Percentiles rank a stretch among this genome's conserved stretches.
Evolutionary conservation across 2,329 filamentous ascomycete species (phyloP).

Genomic region (Exserohilum turcica): DNA sequence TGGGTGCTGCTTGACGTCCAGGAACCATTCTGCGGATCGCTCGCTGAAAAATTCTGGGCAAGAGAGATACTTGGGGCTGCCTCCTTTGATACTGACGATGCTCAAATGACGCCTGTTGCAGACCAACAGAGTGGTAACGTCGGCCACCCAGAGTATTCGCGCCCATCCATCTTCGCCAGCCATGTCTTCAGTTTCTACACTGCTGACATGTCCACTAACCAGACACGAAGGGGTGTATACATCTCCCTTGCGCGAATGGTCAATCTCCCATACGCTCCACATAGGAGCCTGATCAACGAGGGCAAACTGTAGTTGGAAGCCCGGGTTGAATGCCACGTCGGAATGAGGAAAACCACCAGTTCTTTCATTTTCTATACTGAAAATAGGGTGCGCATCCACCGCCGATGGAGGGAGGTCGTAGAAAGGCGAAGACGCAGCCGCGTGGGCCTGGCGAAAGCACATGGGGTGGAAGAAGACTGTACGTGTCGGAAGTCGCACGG

Average conservation of each 20-base stretch:
- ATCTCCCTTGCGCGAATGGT: conserved; percentile 26
- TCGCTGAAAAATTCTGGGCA: conserved; percentile 33
- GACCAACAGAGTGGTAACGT: conserved; percentile 57
- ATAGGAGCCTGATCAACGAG: conserved; percentile 68
- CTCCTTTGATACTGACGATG: conserved; percentile 43
- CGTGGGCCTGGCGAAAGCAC: conserved; percentile 19
- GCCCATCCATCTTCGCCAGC: conserved; percentile 55
- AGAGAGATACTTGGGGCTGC: conserved; percentile 23
- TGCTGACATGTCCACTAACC: conserved; percentile 30
- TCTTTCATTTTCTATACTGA: conserved; percentile 57
- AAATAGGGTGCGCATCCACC: conserved; percentile 62
- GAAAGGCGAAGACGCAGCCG: conserved; percentile 21
- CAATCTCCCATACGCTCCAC: conserved; percentile 72
- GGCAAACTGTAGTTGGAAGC: conserved; percentile 64
- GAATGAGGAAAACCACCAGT: conserved; percentile 63
- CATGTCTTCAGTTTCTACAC: not conserved
- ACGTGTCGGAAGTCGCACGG: conserved; percentile 54
- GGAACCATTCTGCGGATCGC: conserved; percentile 54
- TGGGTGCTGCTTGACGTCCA: conserved; percentile 61
- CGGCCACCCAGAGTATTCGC: conserved; percentile 55
- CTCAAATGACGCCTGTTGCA: conserved; percentile 54
- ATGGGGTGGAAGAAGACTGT: conserved; percentile 56
- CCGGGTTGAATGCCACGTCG: conserved; percentile 70
- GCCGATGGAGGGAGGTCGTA: conserved; percentile 51
- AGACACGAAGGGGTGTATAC: conserved; percentile 44